These are phyloP conservation scores for Cupressus sempervirens DNA, from an alignment of 75 land plant species.

Conservation along the genomic window DNA sequence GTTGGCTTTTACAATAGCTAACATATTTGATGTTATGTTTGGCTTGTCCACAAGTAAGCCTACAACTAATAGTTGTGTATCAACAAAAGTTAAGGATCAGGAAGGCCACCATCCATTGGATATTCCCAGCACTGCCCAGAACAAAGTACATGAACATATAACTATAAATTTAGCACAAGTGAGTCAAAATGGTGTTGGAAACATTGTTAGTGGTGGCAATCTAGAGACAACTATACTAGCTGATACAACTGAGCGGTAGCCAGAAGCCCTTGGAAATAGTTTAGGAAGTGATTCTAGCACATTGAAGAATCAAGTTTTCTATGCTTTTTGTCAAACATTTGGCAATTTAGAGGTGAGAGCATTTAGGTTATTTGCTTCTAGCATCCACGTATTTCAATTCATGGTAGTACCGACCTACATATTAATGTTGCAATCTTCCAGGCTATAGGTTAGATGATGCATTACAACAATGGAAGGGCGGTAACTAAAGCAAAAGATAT, in stretches of 20 bases:
- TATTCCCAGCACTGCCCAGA: not conserved
- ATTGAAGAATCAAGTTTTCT: slow-evolving; percentile 24
- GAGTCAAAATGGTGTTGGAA: not conserved
- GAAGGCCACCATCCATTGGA: not conserved
- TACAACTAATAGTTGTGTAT: not conserved
- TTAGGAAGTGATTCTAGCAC: not conserved
- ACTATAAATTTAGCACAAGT: not conserved
- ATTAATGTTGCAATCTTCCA: slow-evolving; percentile 18
- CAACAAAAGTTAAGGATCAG: not conserved
- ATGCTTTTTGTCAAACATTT: slow-evolving; percentile 59
- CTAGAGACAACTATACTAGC: not conserved
- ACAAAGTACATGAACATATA: not conserved
- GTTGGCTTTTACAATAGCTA: not conserved
- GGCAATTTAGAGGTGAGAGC: slow-evolving; percentile 39
- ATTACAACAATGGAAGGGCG: slow-evolving; percentile 45
- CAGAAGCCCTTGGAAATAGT: not conserved
- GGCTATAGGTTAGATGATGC: slow-evolving; percentile 67
- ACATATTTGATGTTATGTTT: slow-evolving; percentile 9
- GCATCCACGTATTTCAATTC: not conserved
- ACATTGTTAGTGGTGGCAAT: not conserved
- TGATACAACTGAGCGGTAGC: not conserved
- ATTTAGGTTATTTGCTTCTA: not conserved
- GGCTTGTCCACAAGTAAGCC: not conserved
- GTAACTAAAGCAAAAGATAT: slow-evolving; percentile 20
- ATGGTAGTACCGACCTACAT: not conserved